These are phyloP conservation scores for Fusarium aywerte DNA, from an alignment of 2,329 filamentous ascomycete genomes.

Conservation along the genomic window DNA sequence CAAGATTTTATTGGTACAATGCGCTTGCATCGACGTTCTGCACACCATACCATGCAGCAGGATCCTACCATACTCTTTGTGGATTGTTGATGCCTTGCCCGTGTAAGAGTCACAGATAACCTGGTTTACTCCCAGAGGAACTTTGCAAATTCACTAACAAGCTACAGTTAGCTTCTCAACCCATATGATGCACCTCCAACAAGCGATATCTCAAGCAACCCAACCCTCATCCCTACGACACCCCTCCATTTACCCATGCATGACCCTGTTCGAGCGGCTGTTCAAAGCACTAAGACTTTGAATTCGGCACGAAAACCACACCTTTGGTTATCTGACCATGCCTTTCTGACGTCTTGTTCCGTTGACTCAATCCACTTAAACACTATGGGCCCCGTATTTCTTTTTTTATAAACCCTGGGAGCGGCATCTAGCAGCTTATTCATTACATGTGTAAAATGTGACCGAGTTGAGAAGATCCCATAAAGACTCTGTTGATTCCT, in stretches of 20 bases:
- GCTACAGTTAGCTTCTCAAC: slow-evolving; percentile 1
- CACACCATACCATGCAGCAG: slow-evolving; percentile 32
- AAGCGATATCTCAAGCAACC: slow-evolving; percentile 9
- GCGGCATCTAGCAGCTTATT: slow-evolving; percentile 31
- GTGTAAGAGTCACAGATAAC: slow-evolving; percentile 32
- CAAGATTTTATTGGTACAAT: neutral
- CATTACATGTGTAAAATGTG: slow-evolving; percentile 28
- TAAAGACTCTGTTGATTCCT: slow-evolving; percentile 21
- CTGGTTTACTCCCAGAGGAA: slow-evolving; percentile 19
- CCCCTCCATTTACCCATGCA: slow-evolving; percentile 8
- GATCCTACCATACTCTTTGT: slow-evolving; percentile 22
- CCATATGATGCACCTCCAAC: slow-evolving; percentile 2
- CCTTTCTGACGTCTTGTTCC: slow-evolving; percentile 20
- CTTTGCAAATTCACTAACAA: slow-evolving; percentile 29
- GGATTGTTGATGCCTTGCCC: slow-evolving; percentile 30
- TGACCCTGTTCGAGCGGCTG: slow-evolving; percentile 14
- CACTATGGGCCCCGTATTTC: slow-evolving; percentile 19
- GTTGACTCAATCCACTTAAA: slow-evolving; percentile 32
- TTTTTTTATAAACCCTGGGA: slow-evolving; percentile 6
- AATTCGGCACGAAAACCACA: neutral
- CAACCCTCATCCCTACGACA: slow-evolving; percentile 2
- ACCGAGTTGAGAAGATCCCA: slow-evolving; percentile 10
- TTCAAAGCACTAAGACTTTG: slow-evolving; percentile 19
- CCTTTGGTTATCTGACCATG: slow-evolving; percentile 14
- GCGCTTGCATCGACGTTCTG: slow-evolving; percentile 2